These are phyloP conservation scores for Stachybotrys chartarum DNA, from an alignment of 2,329 filamentous ascomycete genomes.

Conservation along the genomic window DNA sequence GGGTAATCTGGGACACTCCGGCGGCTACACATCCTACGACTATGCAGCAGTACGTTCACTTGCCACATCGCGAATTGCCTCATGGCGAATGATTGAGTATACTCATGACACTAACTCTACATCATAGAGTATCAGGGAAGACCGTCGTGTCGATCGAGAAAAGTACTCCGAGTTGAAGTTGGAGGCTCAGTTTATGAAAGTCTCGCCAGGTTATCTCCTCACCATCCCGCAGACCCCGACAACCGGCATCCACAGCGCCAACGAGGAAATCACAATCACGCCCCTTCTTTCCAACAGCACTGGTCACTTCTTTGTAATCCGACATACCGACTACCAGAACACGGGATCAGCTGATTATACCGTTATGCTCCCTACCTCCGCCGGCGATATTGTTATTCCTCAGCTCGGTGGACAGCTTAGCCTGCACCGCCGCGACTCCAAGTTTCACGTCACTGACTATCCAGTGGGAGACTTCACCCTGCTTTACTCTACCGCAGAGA, in stretches of 20 bases:
- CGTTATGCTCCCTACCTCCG: conserved; percentile 53
- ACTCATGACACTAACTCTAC: conserved; percentile 13
- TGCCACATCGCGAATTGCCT: no score
- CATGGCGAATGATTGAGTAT: no score
- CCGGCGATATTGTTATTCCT: conserved; percentile 49
- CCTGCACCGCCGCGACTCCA: conserved; percentile 58
- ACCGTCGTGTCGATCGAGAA: conserved; percentile 59
- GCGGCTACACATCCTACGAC: conserved; percentile 53
- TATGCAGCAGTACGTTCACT: conserved; percentile 32
- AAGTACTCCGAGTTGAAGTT: conserved; percentile 78
- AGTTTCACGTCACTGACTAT: conserved; percentile 62
- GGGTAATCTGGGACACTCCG: conserved; percentile 69
- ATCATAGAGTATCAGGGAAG: conserved; percentile 51
- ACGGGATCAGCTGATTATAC: conserved; percentile 52
- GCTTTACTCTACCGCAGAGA: conserved; percentile 62
- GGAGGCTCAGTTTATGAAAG: conserved; percentile 66
- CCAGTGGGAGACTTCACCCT: conserved; percentile 50
- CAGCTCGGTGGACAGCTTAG: conserved; percentile 49
- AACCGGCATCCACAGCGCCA: conserved; percentile 40
- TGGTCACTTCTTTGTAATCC: conserved; percentile 56
- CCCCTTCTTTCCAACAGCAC: conserved; percentile 49
- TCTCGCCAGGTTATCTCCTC: conserved; percentile 62
- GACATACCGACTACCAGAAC: conserved; percentile 60
- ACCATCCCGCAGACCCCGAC: conserved; percentile 45
- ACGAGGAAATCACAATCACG: conserved; percentile 49